These are phyloP conservation scores for Coccomyxa subellipsoidea DNA, from an alignment of 163 green algal genomes.

Conservation along the genomic window DNA sequence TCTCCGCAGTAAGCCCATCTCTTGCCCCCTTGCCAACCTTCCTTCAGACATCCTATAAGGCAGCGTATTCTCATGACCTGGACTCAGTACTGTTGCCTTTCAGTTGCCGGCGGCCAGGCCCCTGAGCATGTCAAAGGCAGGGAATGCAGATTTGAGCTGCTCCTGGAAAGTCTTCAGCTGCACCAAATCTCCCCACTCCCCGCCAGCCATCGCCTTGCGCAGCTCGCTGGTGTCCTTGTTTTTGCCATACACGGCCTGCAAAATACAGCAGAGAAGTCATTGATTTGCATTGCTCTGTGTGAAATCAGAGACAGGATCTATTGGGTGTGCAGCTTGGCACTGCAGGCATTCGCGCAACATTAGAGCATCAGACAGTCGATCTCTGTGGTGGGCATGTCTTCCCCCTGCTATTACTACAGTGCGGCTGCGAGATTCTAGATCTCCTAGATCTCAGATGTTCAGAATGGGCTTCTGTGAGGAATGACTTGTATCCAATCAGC, in stretches of 20 bases:
- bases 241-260: slow-evolving; percentile 2
- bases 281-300: background rate
- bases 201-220: background rate
- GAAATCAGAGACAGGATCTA: background rate
- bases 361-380: too few species aligned
- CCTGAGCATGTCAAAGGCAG: slow-evolving; percentile 1
- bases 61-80: too few species aligned
- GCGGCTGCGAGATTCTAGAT: too few species aligned
- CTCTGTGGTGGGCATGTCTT: too few species aligned
- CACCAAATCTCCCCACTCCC: background rate
- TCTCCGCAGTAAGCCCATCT: too few species aligned
- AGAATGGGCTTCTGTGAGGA: too few species aligned
- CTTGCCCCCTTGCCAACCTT: too few species aligned
- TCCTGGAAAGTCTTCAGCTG: background rate
- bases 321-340: background rate
- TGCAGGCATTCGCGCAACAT: too few species aligned
- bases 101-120: background rate
- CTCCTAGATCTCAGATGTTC: too few species aligned
- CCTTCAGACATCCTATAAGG: too few species aligned
- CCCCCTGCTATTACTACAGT: too few species aligned
- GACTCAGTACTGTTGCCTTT: too few species aligned
- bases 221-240: background rate
- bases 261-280: background rate
- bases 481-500: background rate
- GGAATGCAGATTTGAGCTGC: background rate